phyloP scores from a whole-genome alignment of 2,329 filamentous ascomycete species.

The Lecanosticta acicola region DNA sequence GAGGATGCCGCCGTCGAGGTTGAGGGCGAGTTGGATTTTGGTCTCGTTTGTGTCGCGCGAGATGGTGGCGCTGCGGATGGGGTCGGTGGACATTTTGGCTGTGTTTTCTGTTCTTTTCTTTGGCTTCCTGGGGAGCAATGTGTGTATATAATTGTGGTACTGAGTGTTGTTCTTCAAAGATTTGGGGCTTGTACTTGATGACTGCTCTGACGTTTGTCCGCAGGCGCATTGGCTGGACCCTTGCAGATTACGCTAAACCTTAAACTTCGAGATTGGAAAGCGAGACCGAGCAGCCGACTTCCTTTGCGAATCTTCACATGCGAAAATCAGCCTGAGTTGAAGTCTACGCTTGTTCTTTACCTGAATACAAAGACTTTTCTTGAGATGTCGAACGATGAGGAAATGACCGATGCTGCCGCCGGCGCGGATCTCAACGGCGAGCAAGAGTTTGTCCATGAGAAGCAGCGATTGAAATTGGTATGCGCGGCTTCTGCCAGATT shows the following conservation, averaged over 20 bases:
- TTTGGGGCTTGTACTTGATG: too few species aligned
- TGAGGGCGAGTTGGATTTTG: conserved; percentile 87
- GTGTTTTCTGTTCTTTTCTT: not conserved
- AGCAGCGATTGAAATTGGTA: conserved; percentile 43
- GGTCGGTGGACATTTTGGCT: conserved; percentile 25
- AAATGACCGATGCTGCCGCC: conserved; percentile 35
- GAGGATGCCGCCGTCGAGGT: conserved; percentile 78
- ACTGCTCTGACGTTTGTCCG: conserved; percentile 5
- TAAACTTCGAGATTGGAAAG: conserved; percentile 3
- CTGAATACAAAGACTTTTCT: too few species aligned
- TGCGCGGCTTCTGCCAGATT: too few species aligned
- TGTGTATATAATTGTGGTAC: too few species aligned
- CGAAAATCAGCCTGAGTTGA: too few species aligned
- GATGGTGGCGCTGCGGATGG: conserved; percentile 64
- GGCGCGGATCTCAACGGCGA: conserved; percentile 42
- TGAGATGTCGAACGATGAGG: conserved; percentile 29
- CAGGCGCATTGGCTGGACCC: conserved; percentile 5
- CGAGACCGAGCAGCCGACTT: not conserved
- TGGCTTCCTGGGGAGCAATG: not conserved
- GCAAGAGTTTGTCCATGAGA: conserved; percentile 32
- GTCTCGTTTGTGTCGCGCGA: conserved; percentile 96
- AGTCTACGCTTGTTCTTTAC: too few species aligned
- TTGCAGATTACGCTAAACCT: conserved; percentile 5
- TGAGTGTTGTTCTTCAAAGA: too few species aligned
- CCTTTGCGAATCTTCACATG: too few species aligned